A percentile compares a stretch with the other conserved stretches of the same genome.
Conservation (phyloP, 176 grass and related monocot genomes). For the Eragrostis curvula region DNA sequence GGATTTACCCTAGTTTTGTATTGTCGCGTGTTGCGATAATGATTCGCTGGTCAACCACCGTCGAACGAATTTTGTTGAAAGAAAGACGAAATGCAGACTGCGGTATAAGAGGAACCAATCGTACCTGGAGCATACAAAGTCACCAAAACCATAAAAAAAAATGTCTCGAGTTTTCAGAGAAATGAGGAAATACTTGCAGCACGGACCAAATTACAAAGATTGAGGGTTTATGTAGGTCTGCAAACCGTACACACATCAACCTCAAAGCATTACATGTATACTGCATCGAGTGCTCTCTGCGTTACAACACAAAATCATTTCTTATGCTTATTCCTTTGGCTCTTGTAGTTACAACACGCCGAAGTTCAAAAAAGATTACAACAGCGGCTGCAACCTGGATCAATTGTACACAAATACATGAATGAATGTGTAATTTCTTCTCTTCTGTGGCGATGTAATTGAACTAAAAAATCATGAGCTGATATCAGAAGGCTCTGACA, state of each 20-base stretch:
- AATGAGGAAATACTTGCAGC: too few relatives aligned
- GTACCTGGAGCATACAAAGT: too few relatives aligned
- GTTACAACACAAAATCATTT: not conserved
- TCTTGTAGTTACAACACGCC: not conserved
- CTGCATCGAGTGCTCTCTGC: not conserved
- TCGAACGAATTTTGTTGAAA: not conserved
- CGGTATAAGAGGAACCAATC: too few relatives aligned
- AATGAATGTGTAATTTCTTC: constrained; percentile 22
- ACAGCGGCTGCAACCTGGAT: not conserved
- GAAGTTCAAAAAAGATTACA: not conserved
- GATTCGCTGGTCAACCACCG: not conserved
- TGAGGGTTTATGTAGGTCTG: not conserved
- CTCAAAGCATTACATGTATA: too few relatives aligned
- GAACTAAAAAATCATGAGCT: not conserved
- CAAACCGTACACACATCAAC: not conserved
- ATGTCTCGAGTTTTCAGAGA: too few relatives aligned
- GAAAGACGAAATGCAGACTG: not conserved
- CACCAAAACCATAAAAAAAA: too few relatives aligned
- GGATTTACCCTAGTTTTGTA: not conserved
- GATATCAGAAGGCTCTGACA: not conserved
- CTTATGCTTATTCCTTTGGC: not conserved
- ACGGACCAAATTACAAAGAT: too few relatives aligned
- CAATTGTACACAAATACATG: constrained; percentile 9
- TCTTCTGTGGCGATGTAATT: not conserved
- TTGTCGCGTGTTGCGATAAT: not conserved